phyloP scores from a whole-genome alignment of 164 flowering plant species.

The Aristolochia fimbriata region DNA sequence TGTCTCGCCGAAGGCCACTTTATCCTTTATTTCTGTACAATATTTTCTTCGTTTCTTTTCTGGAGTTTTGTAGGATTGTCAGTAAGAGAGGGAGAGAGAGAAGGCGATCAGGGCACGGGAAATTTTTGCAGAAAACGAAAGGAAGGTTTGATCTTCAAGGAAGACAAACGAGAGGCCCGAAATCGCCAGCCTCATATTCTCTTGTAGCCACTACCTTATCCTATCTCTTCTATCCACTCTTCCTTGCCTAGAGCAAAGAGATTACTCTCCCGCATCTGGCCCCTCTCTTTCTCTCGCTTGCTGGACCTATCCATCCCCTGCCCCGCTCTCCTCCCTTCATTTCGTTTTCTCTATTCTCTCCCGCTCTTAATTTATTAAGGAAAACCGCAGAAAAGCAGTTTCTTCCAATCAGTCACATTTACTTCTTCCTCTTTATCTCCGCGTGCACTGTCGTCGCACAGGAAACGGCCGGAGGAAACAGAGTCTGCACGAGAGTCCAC shows the following conservation, averaged over 20 bases:
- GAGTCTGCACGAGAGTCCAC: too few relatives aligned
- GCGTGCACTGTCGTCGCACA: too few relatives aligned
- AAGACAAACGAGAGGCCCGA: constrained; percentile 50
- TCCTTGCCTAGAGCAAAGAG: neutral
- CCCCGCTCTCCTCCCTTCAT: constrained; percentile 4
- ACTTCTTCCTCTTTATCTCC: too few relatives aligned
- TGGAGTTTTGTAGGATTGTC: too few relatives aligned
- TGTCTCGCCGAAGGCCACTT: too few relatives aligned
- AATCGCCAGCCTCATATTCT: constrained; percentile 28
- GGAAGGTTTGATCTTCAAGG: neutral
- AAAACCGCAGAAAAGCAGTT: too few relatives aligned
- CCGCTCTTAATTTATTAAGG: too few relatives aligned
- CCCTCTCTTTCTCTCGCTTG: neutral
- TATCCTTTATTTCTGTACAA: too few relatives aligned
- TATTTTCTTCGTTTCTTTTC: too few relatives aligned
- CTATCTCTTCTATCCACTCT: constrained; percentile 22
- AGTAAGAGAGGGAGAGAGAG: neutral
- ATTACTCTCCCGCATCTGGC: neutral
- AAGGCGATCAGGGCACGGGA: neutral
- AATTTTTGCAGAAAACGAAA: neutral
- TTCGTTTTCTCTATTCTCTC: neutral
- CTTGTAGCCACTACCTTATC: constrained; percentile 33
- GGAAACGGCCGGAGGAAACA: too few relatives aligned
- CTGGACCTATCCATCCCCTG: constrained; percentile 1
- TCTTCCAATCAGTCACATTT: too few relatives aligned